Evolutionary conservation across 2,329 filamentous ascomycete genomes (phyloP).

Genomic region (Cyphellophora attinorum): DNA sequence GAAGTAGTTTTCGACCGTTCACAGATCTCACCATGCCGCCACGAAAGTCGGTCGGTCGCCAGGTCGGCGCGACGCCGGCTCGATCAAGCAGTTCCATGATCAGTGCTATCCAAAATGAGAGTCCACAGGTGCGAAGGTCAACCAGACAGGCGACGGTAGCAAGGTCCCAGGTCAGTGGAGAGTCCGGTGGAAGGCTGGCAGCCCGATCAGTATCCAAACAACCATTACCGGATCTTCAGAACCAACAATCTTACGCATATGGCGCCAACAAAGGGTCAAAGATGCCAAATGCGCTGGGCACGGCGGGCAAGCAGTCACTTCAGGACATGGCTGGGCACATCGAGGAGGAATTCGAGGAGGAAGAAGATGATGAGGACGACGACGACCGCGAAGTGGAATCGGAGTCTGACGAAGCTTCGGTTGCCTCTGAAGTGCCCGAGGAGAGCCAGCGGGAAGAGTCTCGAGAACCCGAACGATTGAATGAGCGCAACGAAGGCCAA

Average conservation of each 20-base stretch:
- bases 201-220: conserved; percentile 17
- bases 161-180: too few species aligned
- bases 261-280: conserved; percentile 21
- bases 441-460: too few species aligned
- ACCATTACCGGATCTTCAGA: conserved; percentile 26
- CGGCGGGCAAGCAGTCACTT: conserved; percentile 1
- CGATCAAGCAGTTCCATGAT: not conserved
- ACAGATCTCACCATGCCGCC: conserved; percentile 3
- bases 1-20: too few species aligned
- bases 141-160: too few species aligned
- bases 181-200: too few species aligned
- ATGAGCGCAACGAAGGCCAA: not conserved
- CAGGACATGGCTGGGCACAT: conserved; percentile 25
- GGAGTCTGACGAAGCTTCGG: conserved; percentile 8
- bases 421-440: conserved; percentile 8
- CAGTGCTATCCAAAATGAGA: too few species aligned
- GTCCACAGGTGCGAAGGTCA: too few species aligned
- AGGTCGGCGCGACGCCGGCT: conserved; percentile 1
- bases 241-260: conserved; percentile 31
- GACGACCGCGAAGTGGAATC: not conserved
- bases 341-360: conserved; percentile 18
- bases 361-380: conserved; percentile 5
- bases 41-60: conserved; percentile 1
- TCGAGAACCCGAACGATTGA: not conserved
- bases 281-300: not conserved